Base-by-base conservation (phyloP, 768 basidiomycete species). In the Tubosaeta sp. region DNA sequence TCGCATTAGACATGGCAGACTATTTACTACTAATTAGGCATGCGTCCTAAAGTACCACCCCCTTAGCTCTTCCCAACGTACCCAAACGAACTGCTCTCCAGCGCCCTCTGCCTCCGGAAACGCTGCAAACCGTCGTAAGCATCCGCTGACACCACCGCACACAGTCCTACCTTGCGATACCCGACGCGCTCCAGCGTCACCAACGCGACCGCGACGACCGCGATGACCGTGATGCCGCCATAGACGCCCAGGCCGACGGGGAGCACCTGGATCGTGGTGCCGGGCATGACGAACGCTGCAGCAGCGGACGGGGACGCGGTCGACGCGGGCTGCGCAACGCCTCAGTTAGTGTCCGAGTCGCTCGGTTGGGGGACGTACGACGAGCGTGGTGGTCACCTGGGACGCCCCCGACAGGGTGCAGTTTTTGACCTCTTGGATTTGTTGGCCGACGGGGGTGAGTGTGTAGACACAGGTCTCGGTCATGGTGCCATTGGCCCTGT, bases 131-230 rank as follows among this genome's bases (percentile, higher is more conserved):
- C 9, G 36, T 56, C 34, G n/a, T 35, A 2, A 35, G 35, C 35
- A 35, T 18, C 6, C 35, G 32, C 32, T 10, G 4, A 11, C 30
- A 31, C 9, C 30, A 16, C 6, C 32, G 16, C 8, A 10, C 18
- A n/a, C n/a, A 25, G 5, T 50, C 79, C 49, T 52, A 88, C 90
- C 77, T 82, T 87, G 73, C 90, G 84, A 64, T 90, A 90, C 69
- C 86, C 87, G 22, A 89, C 83, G 42, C 93, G 81, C 75, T 94
- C 90, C 62, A 84, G 90, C 6, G 90, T 91, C 56, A 94, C 90
- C 66, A 91, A 72, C 45, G 80, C 85, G 51, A 94, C 87, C 21
- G 89, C 82, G 54, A 87, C 82, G 58, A 95, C 66, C 16, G 86
- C 87, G 59, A 94, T 85, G 8, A 86, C 86, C 27, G 89, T 89